Base-by-base conservation (phyloP, 164 flowering plant species). In the Malania oleifera region DNA sequence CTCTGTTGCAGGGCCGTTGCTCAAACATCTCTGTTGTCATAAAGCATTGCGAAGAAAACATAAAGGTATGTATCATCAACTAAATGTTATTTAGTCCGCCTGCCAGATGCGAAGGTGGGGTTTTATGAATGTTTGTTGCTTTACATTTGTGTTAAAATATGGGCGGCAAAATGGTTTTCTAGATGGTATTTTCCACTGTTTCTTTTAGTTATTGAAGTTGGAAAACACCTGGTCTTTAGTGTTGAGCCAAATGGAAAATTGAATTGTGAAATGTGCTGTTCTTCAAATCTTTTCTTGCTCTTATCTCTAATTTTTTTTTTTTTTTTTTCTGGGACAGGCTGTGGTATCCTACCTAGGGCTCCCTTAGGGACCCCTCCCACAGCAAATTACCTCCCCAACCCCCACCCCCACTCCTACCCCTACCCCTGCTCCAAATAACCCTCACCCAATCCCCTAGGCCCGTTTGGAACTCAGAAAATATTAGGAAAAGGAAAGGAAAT, bases 1-100 rank as follows among this genome's bases (percentile, higher is more conserved):
- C 99, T 2, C 77, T 93, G 29, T 64, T 86, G 71, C 79, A 84
- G 62, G 99, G 99, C 18, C 89, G 77, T 52, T 86, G 62, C 72
- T 61, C 85, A 48, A 80, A 70, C 70, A 83, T 93, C 45, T 79
- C 88, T 15, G 69, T 59, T 38, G 92, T 80, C 63, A 83, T 90
- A 28, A 93, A 88, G 82, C 82, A 90, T 55, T 90, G 96, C 70
- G 99, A 90, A 78, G 97, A 90, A 75, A 83, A 76, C 70, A 68
- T 70, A 1, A 93, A 90, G 96, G 99, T 90, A 70, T 24, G 62
- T 19, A 53, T 6, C 39, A 18, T 29, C 4, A 15, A 57, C 28
- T 41, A 5, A 25, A 17, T 17, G 19, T 13, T 43, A n/a, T 44
- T 44, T 29, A 28, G 38, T 41, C 44, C 17, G n/a, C 12, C 11